These are phyloP conservation scores for Cyberlindnera bimundalis DNA, from an alignment of 805 yeast genomes.

Conservation along the genomic window DNA sequence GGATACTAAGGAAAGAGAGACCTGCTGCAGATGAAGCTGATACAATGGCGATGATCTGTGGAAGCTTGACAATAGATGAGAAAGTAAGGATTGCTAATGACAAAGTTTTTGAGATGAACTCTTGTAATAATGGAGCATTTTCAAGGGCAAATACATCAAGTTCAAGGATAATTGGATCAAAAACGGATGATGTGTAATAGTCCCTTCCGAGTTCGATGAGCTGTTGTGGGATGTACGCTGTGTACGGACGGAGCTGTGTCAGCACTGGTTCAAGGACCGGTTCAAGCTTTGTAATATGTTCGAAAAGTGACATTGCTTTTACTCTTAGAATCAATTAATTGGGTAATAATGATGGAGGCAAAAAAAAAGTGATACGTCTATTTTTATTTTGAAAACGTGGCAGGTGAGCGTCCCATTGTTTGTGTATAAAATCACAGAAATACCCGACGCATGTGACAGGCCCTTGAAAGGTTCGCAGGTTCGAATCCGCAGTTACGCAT, in stretches of 20 bases:
- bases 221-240: constrained; percentile 18
- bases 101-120: constrained; percentile 31
- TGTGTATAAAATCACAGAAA: too few species aligned
- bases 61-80: constrained; percentile 38
- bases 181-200: constrained; percentile 27
- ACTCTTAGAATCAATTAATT: not conserved
- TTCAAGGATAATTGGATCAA: constrained; percentile 27
- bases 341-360: not conserved
- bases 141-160: constrained; percentile 24
- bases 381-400: not conserved
- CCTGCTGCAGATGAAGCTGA: constrained; percentile 33
- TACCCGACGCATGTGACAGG: too few species aligned
- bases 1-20: constrained; percentile 31
- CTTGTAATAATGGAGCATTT: constrained; percentile 26
- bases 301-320: not conserved
- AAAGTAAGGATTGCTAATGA: constrained; percentile 35
- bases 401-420: too few species aligned
- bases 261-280: constrained; percentile 22
- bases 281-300: constrained; percentile 9
- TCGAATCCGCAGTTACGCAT: too few species aligned
- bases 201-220: constrained; percentile 25
- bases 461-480: too few species aligned
- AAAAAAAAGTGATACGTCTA: not conserved
- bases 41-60: constrained; percentile 37
- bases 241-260: constrained; percentile 19